Conservation (phyloP, 2,329 filamentous ascomycete genomes). For the Acarospora socialis region DNA sequence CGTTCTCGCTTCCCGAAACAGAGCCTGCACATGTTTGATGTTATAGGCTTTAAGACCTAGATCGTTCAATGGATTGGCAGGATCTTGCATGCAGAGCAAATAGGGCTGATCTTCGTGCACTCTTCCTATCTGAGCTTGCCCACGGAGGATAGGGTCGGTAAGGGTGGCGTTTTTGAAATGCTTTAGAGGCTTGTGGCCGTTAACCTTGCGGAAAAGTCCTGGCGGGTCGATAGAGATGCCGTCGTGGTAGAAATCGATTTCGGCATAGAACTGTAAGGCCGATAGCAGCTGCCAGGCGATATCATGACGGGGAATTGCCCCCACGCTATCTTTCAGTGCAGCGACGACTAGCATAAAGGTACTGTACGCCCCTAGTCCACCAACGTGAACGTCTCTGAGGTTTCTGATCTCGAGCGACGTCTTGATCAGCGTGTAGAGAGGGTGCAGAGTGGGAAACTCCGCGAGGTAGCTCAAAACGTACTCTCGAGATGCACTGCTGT, state of each 20-base stretch:
- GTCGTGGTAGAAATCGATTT: slow-evolving; percentile 29
- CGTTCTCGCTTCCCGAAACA: slow-evolving; percentile 23
- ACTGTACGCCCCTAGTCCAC: slow-evolving; percentile 40
- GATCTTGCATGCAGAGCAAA: slow-evolving; percentile 44
- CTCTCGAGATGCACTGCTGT: slow-evolving; percentile 26
- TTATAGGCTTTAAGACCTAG: slow-evolving; percentile 35
- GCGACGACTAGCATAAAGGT: slow-evolving; percentile 44
- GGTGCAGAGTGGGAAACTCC: slow-evolving; percentile 34
- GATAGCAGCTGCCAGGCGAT: slow-evolving; percentile 31
- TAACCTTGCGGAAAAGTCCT: slow-evolving; percentile 27
- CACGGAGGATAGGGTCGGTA: slow-evolving; percentile 19
- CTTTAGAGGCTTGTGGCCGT: background rate
- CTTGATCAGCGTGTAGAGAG: slow-evolving; percentile 37
- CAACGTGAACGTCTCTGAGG: slow-evolving; percentile 32
- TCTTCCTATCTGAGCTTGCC: no score
- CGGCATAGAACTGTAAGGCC: slow-evolving; percentile 37
- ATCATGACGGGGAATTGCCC: slow-evolving; percentile 13
- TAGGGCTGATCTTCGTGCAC: slow-evolving; percentile 23
- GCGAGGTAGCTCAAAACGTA: slow-evolving; percentile 33
- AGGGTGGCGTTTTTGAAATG: slow-evolving; percentile 6
- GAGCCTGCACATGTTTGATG: slow-evolving; percentile 36
- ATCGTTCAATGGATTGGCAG: slow-evolving; percentile 43
- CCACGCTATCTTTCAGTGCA: slow-evolving; percentile 32
- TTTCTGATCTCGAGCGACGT: slow-evolving; percentile 36
- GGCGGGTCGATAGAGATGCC: slow-evolving; percentile 38